A percentile compares a stretch with the other conserved stretches of the same genome.
Conservation (phyloP, 2,329 filamentous ascomycete species). For the Cladosporium sp. region DNA sequence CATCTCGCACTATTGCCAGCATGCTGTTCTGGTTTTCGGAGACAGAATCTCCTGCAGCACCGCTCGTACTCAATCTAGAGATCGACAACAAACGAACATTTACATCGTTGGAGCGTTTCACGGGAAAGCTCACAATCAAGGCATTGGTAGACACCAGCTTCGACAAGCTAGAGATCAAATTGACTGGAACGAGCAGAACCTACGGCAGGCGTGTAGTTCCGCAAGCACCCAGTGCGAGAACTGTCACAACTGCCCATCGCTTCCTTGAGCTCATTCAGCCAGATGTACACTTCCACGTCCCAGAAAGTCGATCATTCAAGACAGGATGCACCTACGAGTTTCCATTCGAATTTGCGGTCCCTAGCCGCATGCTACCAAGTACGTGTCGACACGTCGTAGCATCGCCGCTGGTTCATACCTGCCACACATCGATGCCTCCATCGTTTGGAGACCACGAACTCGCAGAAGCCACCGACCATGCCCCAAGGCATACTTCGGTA, state of each 20-base stretch:
- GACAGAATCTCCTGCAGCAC: not conserved
- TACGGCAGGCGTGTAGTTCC: slow-evolving; percentile 8
- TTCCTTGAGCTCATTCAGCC: slow-evolving; percentile 8
- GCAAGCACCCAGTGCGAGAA: not conserved
- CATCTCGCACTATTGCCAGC: not conserved
- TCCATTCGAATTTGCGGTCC: slow-evolving; percentile 9
- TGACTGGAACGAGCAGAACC: slow-evolving; percentile 1
- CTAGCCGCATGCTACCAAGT: not conserved
- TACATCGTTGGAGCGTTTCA: not conserved
- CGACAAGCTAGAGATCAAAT: not conserved
- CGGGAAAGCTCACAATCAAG: not conserved
- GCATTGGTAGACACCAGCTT: slow-evolving; percentile 1
- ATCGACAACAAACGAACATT: slow-evolving; percentile 1
- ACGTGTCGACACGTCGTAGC: not conserved
- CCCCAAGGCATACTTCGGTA: not conserved
- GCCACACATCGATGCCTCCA: slow-evolving; percentile 5
- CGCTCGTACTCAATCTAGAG: not conserved
- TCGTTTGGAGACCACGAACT: slow-evolving; percentile 6
- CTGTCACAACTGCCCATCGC: slow-evolving; percentile 10
- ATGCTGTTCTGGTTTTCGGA: slow-evolving; percentile 4
- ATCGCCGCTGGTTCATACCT: not conserved
- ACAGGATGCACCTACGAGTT: not conserved
- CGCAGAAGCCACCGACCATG: not conserved
- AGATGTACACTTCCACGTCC: not conserved
- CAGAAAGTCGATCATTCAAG: not conserved